phyloP scores from a whole-genome alignment of 768 basidiomycete genomes.

The Mycena galericulata region DNA sequence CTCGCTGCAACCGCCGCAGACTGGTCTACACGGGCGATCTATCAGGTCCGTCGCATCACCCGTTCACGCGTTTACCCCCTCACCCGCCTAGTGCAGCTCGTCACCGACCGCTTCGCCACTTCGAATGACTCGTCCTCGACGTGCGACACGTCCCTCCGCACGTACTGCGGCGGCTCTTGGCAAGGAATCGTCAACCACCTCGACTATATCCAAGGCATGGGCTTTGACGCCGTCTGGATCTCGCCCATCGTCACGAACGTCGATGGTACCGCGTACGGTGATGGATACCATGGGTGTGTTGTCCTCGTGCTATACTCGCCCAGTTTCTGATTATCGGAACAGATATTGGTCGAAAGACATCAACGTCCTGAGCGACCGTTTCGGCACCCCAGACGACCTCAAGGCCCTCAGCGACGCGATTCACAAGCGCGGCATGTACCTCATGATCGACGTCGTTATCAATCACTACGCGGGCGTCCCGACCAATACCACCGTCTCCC shows the following conservation, averaged over 20 bases:
- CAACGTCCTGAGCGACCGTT: constrained; percentile 72
- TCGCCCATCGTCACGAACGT: constrained; percentile 78
- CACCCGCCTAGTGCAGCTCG: constrained; percentile 49
- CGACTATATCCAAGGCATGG: constrained; percentile 80
- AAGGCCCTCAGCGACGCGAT: constrained; percentile 73
- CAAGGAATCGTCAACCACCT: constrained; percentile 70
- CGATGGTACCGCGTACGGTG: constrained; percentile 72
- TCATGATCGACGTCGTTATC: constrained; percentile 83
- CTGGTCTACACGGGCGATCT: constrained; percentile 67
- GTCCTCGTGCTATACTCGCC: too few relatives aligned
- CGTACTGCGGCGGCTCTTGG: constrained; percentile 83
- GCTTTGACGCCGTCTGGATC: constrained; percentile 85
- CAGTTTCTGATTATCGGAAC: background rate
- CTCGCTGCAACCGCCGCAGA: constrained; percentile 59
- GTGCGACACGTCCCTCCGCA: constrained; percentile 66
- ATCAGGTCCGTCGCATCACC: constrained; percentile 51
- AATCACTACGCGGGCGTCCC: constrained; percentile 63
- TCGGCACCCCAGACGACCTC: constrained; percentile 81
- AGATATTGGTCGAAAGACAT: constrained; percentile 65
- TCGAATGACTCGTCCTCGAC: constrained; percentile 56
- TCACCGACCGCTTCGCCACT: constrained; percentile 78
- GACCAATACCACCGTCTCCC: constrained; percentile 25
- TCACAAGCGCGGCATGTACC: constrained; percentile 69
- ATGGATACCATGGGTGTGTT: constrained; percentile 80
- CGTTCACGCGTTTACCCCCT: background rate